Evolutionary conservation across 768 basidiomycete species (phyloP).

Genomic region (Hebeloma cylindrosporum): DNA sequence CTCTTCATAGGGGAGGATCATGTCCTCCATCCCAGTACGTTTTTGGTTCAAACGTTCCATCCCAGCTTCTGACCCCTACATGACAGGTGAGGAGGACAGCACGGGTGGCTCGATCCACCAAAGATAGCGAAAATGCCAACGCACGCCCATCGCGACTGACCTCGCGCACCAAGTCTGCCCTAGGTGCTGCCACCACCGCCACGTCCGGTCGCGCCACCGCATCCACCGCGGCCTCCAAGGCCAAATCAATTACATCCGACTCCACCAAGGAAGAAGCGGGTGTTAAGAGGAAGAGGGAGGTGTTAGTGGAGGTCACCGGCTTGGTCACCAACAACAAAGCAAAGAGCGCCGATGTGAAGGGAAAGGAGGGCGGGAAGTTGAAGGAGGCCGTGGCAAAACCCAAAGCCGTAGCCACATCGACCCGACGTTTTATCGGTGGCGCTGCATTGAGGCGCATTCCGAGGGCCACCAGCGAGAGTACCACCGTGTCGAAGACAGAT

Average conservation of each 20-base stretch:
- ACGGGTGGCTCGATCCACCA: constrained; percentile 53
- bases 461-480: constrained; percentile 18
- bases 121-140: constrained; percentile 70
- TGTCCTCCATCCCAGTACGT: constrained; percentile 39
- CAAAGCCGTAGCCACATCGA: constrained; percentile 18
- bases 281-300: constrained; percentile 75
- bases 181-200: constrained; percentile 31
- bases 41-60: background rate
- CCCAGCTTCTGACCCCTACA: constrained; percentile 1
- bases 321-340: constrained; percentile 34
- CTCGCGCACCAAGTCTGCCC: constrained; percentile 56
- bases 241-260: constrained; percentile 25
- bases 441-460: constrained; percentile 12
- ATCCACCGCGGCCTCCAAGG: constrained; percentile 42
- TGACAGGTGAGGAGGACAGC: constrained; percentile 64
- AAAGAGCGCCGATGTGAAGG: constrained; percentile 9
- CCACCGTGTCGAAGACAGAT: constrained; percentile 16
- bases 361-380: constrained; percentile 44
- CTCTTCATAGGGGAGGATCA: constrained; percentile 18
- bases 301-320: constrained; percentile 67
- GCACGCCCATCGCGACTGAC: constrained; percentile 52
- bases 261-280: constrained; percentile 39
- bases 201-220: constrained; percentile 39
- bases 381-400: constrained; percentile 26
- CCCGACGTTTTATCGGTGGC: constrained; percentile 12